Base-by-base conservation (phyloP, 2,329 filamentous ascomycete genomes). In the Byssochlamys sp. region DNA sequence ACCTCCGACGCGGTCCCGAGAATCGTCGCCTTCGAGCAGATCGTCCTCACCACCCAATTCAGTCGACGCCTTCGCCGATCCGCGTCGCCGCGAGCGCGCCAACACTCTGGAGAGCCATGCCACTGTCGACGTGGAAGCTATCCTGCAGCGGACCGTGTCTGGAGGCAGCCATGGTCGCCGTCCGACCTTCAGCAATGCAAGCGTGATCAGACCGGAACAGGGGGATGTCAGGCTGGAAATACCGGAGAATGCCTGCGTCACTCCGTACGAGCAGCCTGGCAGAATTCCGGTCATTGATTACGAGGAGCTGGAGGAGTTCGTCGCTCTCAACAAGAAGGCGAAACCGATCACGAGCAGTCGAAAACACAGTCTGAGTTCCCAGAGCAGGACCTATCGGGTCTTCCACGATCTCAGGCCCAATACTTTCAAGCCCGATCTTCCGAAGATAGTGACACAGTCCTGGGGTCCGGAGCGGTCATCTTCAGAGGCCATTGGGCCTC, bases 41-140 rank as follows among this genome's bases (percentile, higher is more conserved):
- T 90, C 89, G 0, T 78, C 84, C 1, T 97, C 94, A 4, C 92
- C 92, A 10, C 94, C 94, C 6, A 99, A 96, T 73, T 99, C 94
- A 0, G 91, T 99, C 55, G 95, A 97, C 72, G 94, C 94, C 3
- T 99, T 99, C 73, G 94, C 94, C 19, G 89, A 94, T 67, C 89
- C 90, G 57, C 87, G 90, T 54, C 89, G 90, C 59, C 87, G 91
- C 59, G 89, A 92, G 69, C 88, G 91, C 50, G 81, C 84, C 53
- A 81, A 83, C 54, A 88, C 85, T 2, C 70, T 83, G 60, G 90
- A 85, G 59, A 87, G 84, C 70, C 76, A 78, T 63, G 74, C 69
- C 14, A 73, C 79, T 33, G 81, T 82, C 2, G 79, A 83, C 33
- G 65, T 82, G 12, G 78, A 84, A 26, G 77, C 82, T 25, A 79